These are phyloP conservation scores for Tricholoma furcatifolium DNA, from an alignment of 768 basidiomycete genomes.

Conservation along the genomic window DNA sequence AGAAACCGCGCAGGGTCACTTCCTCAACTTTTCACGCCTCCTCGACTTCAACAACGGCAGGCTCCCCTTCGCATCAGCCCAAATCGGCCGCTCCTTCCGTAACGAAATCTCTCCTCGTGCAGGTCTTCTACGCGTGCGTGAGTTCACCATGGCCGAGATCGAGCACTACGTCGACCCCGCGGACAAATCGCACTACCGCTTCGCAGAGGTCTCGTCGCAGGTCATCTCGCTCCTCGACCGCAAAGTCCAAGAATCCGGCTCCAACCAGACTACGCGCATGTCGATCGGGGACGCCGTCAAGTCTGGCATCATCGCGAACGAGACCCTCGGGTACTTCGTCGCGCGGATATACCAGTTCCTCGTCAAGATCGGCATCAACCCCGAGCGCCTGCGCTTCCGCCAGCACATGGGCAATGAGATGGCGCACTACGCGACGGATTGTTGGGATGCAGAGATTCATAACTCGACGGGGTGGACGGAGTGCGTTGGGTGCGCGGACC, in stretches of 20 bases:
- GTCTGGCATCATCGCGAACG: constrained; percentile 86
- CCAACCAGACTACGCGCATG: constrained; percentile 61
- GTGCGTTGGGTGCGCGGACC: constrained; percentile 98
- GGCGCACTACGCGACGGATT: constrained; percentile 99
- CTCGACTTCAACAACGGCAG: constrained; percentile 98
- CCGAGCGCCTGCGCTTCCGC: constrained; percentile 81
- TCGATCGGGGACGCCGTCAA: constrained; percentile 88
- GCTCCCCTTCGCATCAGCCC: constrained; percentile 95
- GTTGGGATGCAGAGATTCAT: constrained; percentile 99
- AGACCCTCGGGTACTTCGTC: constrained; percentile 97
- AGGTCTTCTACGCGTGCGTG: constrained; percentile 93
- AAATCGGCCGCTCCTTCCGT: constrained; percentile 93
- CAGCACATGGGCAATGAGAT: constrained; percentile 99
- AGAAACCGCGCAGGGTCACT: constrained; percentile 98
- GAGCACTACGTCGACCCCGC: constrained; percentile 97
- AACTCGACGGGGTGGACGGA: constrained; percentile 94
- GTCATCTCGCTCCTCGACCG: constrained; percentile 78
- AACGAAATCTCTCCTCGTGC: constrained; percentile 98
- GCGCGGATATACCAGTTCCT: constrained; percentile 91
- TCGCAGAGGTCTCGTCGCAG: constrained; percentile 76
- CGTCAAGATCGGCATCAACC: constrained; percentile 87
- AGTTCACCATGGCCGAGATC: constrained; percentile 99
- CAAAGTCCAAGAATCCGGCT: constrained; percentile 77
- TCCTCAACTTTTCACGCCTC: constrained; percentile 95
- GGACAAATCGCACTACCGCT: constrained; percentile 86